A percentile compares a stretch with the other conserved stretches of the same genome.
phyloP scores from a whole-genome alignment of 2,329 filamentous ascomycete species.

The Blastomyces parvus region DNA sequence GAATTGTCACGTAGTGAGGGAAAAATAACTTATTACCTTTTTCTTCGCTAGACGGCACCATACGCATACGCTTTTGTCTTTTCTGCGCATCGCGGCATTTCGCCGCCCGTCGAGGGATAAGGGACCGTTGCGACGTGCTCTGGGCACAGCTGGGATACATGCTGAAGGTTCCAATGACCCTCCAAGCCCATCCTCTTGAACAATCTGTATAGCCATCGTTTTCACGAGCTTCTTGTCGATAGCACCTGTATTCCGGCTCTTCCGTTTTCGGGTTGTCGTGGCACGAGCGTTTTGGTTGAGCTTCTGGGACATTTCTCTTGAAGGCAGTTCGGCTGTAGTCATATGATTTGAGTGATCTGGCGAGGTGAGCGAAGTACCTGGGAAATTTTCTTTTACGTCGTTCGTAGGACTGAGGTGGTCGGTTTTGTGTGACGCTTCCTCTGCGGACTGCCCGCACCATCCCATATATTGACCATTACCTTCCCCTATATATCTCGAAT shows the following conservation, averaged over 20 bases:
- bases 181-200: constrained; percentile 36
- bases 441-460: background rate
- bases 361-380: background rate
- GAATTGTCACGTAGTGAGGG: background rate
- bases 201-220: constrained; percentile 33
- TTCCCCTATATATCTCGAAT: background rate
- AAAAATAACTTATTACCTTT: constrained; percentile 25
- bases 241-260: constrained; percentile 22
- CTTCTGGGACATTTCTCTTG: background rate
- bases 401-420: background rate
- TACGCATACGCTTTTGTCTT: constrained; percentile 38
- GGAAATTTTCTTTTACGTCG: background rate
- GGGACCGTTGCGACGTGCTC: constrained; percentile 36
- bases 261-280: constrained; percentile 29
- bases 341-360: background rate
- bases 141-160: constrained; percentile 34
- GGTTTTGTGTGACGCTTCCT: background rate
- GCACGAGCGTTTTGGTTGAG: background rate
- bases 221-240: constrained; percentile 22
- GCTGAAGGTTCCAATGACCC: constrained; percentile 32
- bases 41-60: constrained; percentile 37
- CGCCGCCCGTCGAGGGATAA: constrained; percentile 31
- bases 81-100: constrained; percentile 34
- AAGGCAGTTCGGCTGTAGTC: background rate
- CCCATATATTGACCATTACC: background rate